phyloP scores from a whole-genome alignment of 495 filamentous ascomycete species.

The Aspergillus kassunensis region DNA sequence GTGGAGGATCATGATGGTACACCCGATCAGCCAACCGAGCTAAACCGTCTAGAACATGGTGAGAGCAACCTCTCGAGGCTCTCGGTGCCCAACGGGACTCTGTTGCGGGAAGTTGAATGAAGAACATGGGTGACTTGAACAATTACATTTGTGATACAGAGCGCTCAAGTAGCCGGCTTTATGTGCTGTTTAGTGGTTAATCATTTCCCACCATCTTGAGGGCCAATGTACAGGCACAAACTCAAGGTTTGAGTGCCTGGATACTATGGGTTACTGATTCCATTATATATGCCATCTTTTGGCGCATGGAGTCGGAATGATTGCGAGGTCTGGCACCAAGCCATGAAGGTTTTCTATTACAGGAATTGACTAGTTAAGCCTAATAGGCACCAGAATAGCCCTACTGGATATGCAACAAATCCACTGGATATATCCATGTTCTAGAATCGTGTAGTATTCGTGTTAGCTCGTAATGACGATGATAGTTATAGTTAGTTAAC shows the following conservation, averaged over 20 bases:
- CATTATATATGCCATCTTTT: not conserved
- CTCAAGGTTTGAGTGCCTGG: not conserved
- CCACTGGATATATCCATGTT: no score
- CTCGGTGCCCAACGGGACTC: not conserved
- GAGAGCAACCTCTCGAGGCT: not conserved
- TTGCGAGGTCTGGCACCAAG: slow-evolving; percentile 1
- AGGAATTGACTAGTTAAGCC: not conserved
- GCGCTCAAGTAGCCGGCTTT: not conserved
- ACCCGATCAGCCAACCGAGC: not conserved
- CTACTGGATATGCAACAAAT: no score
- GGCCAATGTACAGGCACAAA: not conserved
- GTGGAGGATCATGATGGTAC: not conserved
- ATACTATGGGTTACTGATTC: not conserved
- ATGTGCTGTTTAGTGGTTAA: no score
- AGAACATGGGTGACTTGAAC: no score
- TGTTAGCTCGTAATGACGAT: no score
- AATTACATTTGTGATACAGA: not conserved
- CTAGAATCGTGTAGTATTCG: no score
- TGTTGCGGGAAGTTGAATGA: not conserved
- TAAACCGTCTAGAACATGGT: not conserved
- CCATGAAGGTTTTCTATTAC: not conserved
- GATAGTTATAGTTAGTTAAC: not conserved
- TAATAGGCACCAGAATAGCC: not conserved
- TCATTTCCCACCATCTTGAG: no score
- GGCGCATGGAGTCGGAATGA: not conserved